Evolutionary conservation across 192 early-diverging fungal genomes (phyloP).

Genomic region (Backusella macrospora): DNA sequence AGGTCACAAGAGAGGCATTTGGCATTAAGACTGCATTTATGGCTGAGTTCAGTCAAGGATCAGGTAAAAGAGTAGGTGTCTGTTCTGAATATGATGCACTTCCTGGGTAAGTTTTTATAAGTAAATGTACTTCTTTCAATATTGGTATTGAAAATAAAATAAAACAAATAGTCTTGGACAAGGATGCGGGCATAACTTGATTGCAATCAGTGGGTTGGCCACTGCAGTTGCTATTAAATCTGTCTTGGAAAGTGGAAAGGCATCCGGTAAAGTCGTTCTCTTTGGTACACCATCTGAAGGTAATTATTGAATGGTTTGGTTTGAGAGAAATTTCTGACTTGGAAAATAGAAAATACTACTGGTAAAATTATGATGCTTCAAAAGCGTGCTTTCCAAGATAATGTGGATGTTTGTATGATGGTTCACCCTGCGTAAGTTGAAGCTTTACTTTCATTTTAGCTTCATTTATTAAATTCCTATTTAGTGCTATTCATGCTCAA

Average conservation of each 20-base stretch:
- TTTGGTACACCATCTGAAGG: constrained; percentile 81
- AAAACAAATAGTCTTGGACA: constrained; percentile 51
- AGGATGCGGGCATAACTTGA: constrained; percentile 72
- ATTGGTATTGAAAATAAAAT: background rate
- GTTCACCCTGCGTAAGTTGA: constrained; percentile 65
- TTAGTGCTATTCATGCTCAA: constrained; percentile 49
- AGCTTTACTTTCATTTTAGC: background rate
- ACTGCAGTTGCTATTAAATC: constrained; percentile 55
- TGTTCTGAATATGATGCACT: constrained; percentile 71
- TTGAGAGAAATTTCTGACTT: background rate
- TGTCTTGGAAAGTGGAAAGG: constrained; percentile 43
- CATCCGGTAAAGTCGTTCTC: constrained; percentile 62
- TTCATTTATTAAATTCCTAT: background rate
- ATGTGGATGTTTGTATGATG: constrained; percentile 76
- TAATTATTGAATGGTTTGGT: background rate
- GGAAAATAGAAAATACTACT: constrained; percentile 50
- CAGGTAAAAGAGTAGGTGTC: constrained; percentile 51
- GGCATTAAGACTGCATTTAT: constrained; percentile 77
- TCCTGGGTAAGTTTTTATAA: constrained; percentile 42
- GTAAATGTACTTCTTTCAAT: background rate
- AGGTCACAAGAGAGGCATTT: constrained; percentile 59
- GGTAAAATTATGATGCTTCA: constrained; percentile 77
- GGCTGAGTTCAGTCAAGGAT: constrained; percentile 59
- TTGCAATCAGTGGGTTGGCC: constrained; percentile 66
- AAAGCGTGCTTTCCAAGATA: constrained; percentile 68